A percentile compares a stretch with the other conserved stretches of the same genome.
Conservation (phyloP, 106 monocot genomes). For the Iris macrosiphon region DNA sequence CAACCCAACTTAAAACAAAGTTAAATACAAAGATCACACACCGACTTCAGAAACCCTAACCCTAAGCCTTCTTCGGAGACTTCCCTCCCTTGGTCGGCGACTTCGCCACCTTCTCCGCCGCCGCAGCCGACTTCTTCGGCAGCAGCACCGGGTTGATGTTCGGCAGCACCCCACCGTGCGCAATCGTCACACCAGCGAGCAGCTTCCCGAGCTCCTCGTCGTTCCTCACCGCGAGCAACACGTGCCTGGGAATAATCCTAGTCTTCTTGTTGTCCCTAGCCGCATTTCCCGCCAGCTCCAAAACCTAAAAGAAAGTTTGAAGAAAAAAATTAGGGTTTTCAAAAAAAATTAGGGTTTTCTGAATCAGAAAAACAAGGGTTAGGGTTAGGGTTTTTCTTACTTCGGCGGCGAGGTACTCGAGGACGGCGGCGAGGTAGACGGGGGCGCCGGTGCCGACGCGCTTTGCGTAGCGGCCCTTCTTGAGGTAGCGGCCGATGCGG, state of each 20-base stretch:
- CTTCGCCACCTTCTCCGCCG: constrained; percentile 16
- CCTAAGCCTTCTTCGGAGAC: constrained; percentile 58
- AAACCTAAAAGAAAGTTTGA: constrained; percentile 21
- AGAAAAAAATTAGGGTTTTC: too few relatives aligned
- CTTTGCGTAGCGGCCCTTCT: constrained; percentile 40
- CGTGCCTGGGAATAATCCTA: constrained; percentile 45
- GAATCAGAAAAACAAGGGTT: too few relatives aligned
- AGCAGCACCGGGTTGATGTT: constrained; percentile 54
- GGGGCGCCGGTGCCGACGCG: constrained; percentile 53
- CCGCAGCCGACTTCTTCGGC: constrained; percentile 34
- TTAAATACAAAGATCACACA: background rate
- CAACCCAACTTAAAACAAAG: background rate
- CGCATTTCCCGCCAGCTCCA: constrained; percentile 53
- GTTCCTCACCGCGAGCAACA: constrained; percentile 48
- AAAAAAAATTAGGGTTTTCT: too few relatives aligned
- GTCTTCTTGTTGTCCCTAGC: constrained; percentile 63
- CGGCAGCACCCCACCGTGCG: constrained; percentile 34
- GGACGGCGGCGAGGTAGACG: constrained; percentile 59
- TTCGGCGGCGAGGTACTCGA: constrained; percentile 63
- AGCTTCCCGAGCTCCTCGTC: constrained; percentile 58
- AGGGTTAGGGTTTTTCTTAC: too few relatives aligned
- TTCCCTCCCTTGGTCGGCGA: constrained; percentile 35
- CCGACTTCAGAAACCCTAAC: background rate
- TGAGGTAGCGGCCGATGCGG: constrained; percentile 18
- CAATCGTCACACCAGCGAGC: constrained; percentile 45